Evolutionary conservation across 768 basidiomycete genomes (phyloP).

Genomic region (Coprinellus aureogranulatus): DNA sequence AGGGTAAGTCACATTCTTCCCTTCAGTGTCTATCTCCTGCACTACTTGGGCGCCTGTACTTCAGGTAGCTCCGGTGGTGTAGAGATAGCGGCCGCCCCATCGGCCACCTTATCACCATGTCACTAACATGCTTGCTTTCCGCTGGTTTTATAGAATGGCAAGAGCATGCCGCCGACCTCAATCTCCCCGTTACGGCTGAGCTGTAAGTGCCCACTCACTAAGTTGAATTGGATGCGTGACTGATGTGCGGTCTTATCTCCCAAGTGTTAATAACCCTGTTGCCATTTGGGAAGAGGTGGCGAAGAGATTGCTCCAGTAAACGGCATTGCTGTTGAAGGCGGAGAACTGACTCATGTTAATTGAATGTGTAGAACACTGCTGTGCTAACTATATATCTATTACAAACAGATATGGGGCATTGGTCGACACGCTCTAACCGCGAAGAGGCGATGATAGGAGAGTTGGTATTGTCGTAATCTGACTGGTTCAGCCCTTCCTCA

Average conservation of each 20-base stretch:
- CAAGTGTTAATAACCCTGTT: slow-evolving; percentile 55
- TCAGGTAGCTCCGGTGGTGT: no score
- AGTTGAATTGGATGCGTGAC: background rate
- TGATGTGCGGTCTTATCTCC: background rate
- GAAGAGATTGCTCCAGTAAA: slow-evolving; percentile 19
- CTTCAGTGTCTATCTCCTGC: background rate
- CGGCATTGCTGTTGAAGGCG: no score
- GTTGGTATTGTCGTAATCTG: no score
- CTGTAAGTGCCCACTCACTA: slow-evolving; percentile 36
- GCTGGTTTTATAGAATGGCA: slow-evolving; percentile 51
- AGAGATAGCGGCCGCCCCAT: no score
- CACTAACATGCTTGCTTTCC: no score
- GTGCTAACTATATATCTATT: background rate
- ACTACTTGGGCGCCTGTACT: no score
- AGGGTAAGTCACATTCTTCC: slow-evolving; percentile 40
- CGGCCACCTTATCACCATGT: no score
- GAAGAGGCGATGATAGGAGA: no score
- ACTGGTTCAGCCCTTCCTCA: no score
- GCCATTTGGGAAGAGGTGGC: slow-evolving; percentile 55
- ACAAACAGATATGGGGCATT: no score
- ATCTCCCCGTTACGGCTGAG: slow-evolving; percentile 47
- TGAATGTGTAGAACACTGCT: background rate
- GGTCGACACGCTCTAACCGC: no score
- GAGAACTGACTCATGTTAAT: background rate
- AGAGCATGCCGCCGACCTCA: slow-evolving; percentile 52